Base-by-base conservation (phyloP, 2,329 filamentous ascomycete genomes). In the Sclerotinia minor region DNA sequence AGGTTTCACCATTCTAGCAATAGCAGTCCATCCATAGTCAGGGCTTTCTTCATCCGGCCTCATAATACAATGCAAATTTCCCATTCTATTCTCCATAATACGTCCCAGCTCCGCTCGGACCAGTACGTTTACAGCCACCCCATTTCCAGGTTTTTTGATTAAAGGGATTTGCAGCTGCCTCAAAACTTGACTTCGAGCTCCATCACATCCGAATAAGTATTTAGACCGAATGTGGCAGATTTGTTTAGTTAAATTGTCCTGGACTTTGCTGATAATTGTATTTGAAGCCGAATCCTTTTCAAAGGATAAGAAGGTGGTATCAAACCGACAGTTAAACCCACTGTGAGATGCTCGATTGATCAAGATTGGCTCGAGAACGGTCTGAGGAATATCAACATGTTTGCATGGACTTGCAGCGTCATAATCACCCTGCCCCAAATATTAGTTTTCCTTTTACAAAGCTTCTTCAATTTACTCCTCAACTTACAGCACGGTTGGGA, bases 41-140 rank as follows among this genome's bases (percentile, higher is more conserved):
- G 83, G 82, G 65, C 83, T 78, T 65, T 85, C 81, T 2, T 75
- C 76, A 67, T 85, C 82, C 0, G 87, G 85, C 70, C 83, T 81
- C 73, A 89, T 79, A 1, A 87, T 78, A 83, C 85, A 88, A 73
- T 89, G 86, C 24, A 89, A 78, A 72, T 87, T 88, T 0, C 86
- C 87, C 38, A 79, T 80, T 0, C 86, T 80, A 63, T 81, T 76
- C 65, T 82, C 75, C 44, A 86, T 79, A 15, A 83, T 74, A 69
- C 84, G 80, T 4, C 78, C 76, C 38, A 88, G 76, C 72, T 89
- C 85, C 0, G 80, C 81, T 53, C 81, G 78, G 8, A 83, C 78
- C 3, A 83, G 77, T 29, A 85, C 76, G 70, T 85, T 85, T 53
- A 81, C 78, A 3, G 83, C 83, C 6, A 83, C 70, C 1, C 83